These are phyloP conservation scores for Yamadazyma taylorii DNA, from an alignment of 1,139 yeast genomes.

Conservation along the genomic window DNA sequence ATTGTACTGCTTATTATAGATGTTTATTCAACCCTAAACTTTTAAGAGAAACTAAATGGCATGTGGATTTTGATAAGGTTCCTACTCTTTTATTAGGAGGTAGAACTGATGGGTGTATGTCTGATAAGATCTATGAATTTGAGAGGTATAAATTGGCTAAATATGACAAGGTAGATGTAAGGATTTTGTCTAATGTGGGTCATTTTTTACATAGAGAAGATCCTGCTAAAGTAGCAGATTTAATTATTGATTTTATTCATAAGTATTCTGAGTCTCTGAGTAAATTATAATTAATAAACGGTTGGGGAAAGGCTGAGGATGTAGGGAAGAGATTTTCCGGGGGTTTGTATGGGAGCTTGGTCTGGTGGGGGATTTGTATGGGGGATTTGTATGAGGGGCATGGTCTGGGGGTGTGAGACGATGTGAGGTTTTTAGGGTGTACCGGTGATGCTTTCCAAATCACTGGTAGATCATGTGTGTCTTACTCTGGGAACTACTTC, in stretches of 20 bases:
- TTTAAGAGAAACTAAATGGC: conserved; percentile 24
- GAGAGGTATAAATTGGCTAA: conserved; percentile 24
- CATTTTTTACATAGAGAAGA: conserved; percentile 46
- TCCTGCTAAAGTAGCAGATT: conserved; percentile 30
- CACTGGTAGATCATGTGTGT: too few relatives aligned
- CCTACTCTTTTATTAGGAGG: conserved; percentile 44
- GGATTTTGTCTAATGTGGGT: conserved; percentile 32
- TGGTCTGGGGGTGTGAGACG: too few relatives aligned
- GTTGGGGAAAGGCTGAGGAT: too few relatives aligned
- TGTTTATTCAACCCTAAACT: conserved; percentile 29
- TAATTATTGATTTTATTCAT: conserved; percentile 30
- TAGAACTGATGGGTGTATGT: conserved; percentile 42
- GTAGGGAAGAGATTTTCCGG: too few relatives aligned
- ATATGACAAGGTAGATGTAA: conserved; percentile 26
- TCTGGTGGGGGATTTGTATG: too few relatives aligned
- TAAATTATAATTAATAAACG: too few relatives aligned
- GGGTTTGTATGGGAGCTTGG: too few relatives aligned
- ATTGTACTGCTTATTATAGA: conserved; percentile 45
- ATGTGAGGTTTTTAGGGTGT: too few relatives aligned
- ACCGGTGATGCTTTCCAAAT: too few relatives aligned
- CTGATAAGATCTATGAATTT: conserved; percentile 25
- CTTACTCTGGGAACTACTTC: too few relatives aligned
- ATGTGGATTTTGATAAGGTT: conserved; percentile 38
- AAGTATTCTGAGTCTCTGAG: not conserved
- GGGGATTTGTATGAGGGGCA: too few relatives aligned